A percentile compares a stretch with the other conserved stretches of the same genome.
Conservation (phyloP, 179 eudicot genomes). For the Camellia oleifera region DNA sequence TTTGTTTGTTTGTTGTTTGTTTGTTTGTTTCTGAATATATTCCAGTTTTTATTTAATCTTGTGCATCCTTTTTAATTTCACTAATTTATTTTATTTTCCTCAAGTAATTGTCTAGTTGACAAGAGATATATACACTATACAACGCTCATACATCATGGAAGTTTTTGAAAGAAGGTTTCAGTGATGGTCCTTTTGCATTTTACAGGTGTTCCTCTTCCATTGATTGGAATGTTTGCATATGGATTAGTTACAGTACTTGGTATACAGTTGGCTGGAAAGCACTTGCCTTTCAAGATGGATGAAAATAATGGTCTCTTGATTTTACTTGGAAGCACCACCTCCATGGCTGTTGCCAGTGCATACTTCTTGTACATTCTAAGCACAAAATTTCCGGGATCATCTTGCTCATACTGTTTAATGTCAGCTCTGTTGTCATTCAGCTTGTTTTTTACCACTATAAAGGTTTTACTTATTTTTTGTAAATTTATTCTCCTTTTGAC, state of each 20-base stretch:
- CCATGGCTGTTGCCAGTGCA: constrained; percentile 93
- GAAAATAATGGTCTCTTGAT: constrained; percentile 56
- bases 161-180: constrained; percentile 28
- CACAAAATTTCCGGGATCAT: constrained; percentile 70
- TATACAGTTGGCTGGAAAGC: constrained; percentile 59
- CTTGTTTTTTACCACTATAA: constrained; percentile 63
- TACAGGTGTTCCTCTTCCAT: constrained; percentile 92
- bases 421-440: constrained; percentile 75
- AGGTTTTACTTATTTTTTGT: constrained; percentile 41
- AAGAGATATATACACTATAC: neutral
- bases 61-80: neutral
- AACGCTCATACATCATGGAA: constrained; percentile 22
- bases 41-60: neutral
- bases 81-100: neutral
- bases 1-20: neutral
- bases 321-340: constrained; percentile 64
- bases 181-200: constrained; percentile 40
- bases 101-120: neutral
- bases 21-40: neutral
- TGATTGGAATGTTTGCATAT: constrained; percentile 90
- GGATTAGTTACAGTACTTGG: constrained; percentile 65
- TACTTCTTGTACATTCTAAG: constrained; percentile 79
- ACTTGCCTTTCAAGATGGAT: constrained; percentile 47
- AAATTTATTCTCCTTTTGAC: neutral
- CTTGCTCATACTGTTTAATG: constrained; percentile 75